phyloP scores from a whole-genome alignment of 495 filamentous ascomycete species.

The Hypoxylon trugodes region DNA sequence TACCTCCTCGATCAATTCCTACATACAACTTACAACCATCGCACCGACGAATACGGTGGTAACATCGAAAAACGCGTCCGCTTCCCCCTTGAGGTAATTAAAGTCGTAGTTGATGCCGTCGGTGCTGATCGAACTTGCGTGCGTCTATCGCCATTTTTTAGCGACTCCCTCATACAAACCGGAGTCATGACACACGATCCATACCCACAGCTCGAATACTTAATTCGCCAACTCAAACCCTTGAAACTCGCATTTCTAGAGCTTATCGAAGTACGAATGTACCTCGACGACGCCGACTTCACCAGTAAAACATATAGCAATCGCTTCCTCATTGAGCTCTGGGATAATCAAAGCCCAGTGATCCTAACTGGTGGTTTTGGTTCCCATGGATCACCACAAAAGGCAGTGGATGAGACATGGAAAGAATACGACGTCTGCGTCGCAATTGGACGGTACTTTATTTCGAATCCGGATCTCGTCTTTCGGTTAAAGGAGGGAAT shows the following conservation, averaged over 20 bases:
- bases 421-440: slow-evolving; percentile 59
- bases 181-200: slow-evolving; percentile 68
- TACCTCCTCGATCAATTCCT: slow-evolving; percentile 67
- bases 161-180: slow-evolving; percentile 69
- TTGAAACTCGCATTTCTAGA: slow-evolving; percentile 60
- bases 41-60: slow-evolving; percentile 60
- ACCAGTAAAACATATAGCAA: slow-evolving; percentile 37
- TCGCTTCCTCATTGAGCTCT: slow-evolving; percentile 56
- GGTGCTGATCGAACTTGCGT: slow-evolving; percentile 71
- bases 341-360: neutral
- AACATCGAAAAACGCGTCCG: slow-evolving; percentile 62
- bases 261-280: slow-evolving; percentile 63
- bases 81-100: slow-evolving; percentile 55
- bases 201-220: slow-evolving; percentile 64
- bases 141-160: slow-evolving; percentile 71
- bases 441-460: slow-evolving; percentile 70
- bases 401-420: slow-evolving; percentile 62
- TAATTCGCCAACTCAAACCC: slow-evolving; percentile 60
- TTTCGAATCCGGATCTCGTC: slow-evolving; percentile 74
- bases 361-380: slow-evolving; percentile 64
- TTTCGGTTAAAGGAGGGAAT: slow-evolving; percentile 66
- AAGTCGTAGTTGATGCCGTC: slow-evolving; percentile 62
- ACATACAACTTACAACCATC: slow-evolving; percentile 54
- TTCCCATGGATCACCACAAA: slow-evolving; percentile 50
- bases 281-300: slow-evolving; percentile 42